These are phyloP conservation scores for Chaetomium sp. DNA, from an alignment of 2,329 filamentous ascomycete species.

Conservation along the genomic window DNA sequence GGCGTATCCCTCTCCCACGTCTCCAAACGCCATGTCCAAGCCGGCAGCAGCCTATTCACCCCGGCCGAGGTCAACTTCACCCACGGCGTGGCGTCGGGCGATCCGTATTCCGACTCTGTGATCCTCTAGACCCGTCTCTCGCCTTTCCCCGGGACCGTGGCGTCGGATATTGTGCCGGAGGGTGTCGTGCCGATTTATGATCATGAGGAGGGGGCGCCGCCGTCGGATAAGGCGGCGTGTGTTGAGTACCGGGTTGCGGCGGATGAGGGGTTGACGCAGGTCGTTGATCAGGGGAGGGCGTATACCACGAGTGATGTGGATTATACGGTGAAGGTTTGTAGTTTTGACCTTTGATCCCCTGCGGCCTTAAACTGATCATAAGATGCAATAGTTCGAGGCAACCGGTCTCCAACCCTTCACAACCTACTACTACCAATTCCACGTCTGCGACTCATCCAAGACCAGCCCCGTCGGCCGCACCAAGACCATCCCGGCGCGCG, in stretches of 20 bases:
- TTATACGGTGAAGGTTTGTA: slow-evolving; percentile 69
- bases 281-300: slow-evolving; percentile 51
- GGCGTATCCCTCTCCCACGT: slow-evolving; percentile 9
- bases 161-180: slow-evolving; percentile 37
- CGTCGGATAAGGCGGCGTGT: slow-evolving; percentile 54
- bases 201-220: slow-evolving; percentile 38
- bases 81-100: slow-evolving; percentile 47
- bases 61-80: slow-evolving; percentile 47
- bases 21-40: slow-evolving; percentile 3
- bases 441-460: slow-evolving; percentile 56
- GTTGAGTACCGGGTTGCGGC: slow-evolving; percentile 57
- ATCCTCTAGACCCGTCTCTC: slow-evolving; percentile 42
- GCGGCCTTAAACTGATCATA: too few species aligned
- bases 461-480: slow-evolving; percentile 59
- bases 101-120: slow-evolving; percentile 47
- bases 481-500: slow-evolving; percentile 57
- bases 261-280: slow-evolving; percentile 34
- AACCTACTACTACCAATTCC: slow-evolving; percentile 65
- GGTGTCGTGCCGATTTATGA: slow-evolving; percentile 36
- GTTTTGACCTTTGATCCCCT: too few species aligned
- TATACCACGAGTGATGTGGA: slow-evolving; percentile 70
- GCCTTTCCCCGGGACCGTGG: slow-evolving; percentile 38
- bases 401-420: slow-evolving; percentile 56
- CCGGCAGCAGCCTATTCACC: neutral
- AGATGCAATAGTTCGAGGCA: slow-evolving; percentile 51